Percentiles rank a stretch among this genome's conserved stretches.
These are phyloP conservation scores for Wickerhamomyces subpelliculosus DNA, from an alignment of 805 yeast species.

Conservation along the genomic window DNA sequence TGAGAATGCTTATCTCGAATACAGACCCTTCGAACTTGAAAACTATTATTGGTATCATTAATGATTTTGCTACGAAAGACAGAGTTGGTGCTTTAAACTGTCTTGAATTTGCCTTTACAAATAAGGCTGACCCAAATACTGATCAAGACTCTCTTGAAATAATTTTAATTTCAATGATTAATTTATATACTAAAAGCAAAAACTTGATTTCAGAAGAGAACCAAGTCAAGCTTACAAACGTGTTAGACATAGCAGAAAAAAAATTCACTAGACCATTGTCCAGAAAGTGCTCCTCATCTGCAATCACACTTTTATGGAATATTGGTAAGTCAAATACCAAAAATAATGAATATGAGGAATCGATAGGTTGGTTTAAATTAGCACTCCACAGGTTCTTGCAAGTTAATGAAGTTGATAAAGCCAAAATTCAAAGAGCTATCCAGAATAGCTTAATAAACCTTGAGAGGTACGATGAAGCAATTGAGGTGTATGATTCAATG, in stretches of 20 bases:
- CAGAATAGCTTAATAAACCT: slow-evolving; percentile 22
- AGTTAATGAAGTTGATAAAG: slow-evolving; percentile 23
- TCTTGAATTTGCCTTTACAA: slow-evolving; percentile 27
- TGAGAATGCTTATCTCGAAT: slow-evolving; percentile 29
- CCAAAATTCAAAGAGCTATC: slow-evolving; percentile 31
- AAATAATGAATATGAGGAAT: slow-evolving; percentile 11
- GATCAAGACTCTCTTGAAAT: slow-evolving; percentile 19
- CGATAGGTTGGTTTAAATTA: slow-evolving; percentile 21
- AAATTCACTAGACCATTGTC: slow-evolving; percentile 21
- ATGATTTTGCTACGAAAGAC: slow-evolving; percentile 20
- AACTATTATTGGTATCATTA: slow-evolving; percentile 20
- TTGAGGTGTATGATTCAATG: slow-evolving; percentile 20
- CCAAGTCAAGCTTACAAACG: no score
- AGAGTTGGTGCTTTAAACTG: slow-evolving; percentile 25
- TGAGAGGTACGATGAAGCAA: slow-evolving; percentile 15
- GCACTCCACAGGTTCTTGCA: slow-evolving; percentile 20
- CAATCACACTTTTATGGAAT: slow-evolving; percentile 34
- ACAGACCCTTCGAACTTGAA: slow-evolving; percentile 18
- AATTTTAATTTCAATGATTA: slow-evolving; percentile 20
- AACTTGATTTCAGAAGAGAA: no score
- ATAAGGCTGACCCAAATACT: slow-evolving; percentile 21
- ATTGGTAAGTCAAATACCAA: slow-evolving; percentile 26
- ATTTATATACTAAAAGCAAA: slow-evolving; percentile 22
- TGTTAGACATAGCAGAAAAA: slow-evolving; percentile 23
- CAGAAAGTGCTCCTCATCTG: slow-evolving; percentile 23